Evolutionary conservation across 306 rosid genomes (phyloP).

Genomic region (Lithocarpus polystachyus): DNA sequence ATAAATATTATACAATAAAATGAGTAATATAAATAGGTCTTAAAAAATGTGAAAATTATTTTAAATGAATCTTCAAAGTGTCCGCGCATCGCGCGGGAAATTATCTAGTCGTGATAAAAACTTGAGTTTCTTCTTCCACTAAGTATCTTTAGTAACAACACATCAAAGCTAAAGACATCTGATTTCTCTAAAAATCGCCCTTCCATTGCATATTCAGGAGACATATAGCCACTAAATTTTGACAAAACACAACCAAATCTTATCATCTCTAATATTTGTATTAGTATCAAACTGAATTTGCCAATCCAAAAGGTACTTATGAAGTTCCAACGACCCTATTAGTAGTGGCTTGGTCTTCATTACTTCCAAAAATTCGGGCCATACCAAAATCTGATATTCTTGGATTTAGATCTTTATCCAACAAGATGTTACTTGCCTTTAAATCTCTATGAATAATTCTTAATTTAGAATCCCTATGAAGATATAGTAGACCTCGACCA

Average conservation of each 20-base stretch:
- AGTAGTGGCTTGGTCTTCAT: slow-evolving; percentile 11
- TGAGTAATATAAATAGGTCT: too few relatives aligned
- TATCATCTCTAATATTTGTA: too few relatives aligned
- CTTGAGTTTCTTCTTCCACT: background rate
- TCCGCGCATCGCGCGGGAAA: too few relatives aligned
- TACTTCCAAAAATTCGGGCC: slow-evolving; percentile 6
- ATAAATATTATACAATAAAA: too few relatives aligned
- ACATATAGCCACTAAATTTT: background rate
- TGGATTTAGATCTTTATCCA: slow-evolving; percentile 7
- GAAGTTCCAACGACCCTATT: slow-evolving; percentile 29
- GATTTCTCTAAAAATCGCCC: background rate
- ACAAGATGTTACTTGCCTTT: slow-evolving; percentile 17
- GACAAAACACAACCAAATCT: background rate
- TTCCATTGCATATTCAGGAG: background rate
- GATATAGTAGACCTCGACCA: slow-evolving; percentile 2
- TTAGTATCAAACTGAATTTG: too few relatives aligned
- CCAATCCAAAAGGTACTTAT: background rate
- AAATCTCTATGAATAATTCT: slow-evolving; percentile 18
- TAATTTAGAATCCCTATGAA: slow-evolving; percentile 17
- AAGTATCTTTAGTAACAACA: slow-evolving; percentile 3
- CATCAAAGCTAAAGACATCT: background rate
- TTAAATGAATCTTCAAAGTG: too few relatives aligned
- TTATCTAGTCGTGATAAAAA: too few relatives aligned
- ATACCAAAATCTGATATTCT: slow-evolving; percentile 22
- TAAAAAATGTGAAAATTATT: too few relatives aligned